These are phyloP conservation scores for Tuber calosporum DNA, from an alignment of 495 filamentous ascomycete genomes.

Conservation along the genomic window DNA sequence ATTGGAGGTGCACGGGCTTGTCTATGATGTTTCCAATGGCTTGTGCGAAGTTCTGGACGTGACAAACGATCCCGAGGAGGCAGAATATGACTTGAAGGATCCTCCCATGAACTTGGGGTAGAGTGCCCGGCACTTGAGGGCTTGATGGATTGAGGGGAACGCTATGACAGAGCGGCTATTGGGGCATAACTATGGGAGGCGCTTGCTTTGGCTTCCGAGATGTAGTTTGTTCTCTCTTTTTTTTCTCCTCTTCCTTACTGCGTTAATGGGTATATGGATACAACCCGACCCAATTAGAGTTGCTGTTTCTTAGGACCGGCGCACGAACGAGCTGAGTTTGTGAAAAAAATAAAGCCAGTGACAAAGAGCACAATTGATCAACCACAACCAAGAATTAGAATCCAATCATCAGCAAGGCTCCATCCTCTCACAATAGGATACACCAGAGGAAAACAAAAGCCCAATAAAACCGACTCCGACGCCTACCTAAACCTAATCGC, in stretches of 20 bases:
- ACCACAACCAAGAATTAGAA: not conserved
- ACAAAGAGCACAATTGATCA: not conserved
- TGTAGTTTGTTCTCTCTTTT: not conserved
- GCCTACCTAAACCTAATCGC: not conserved
- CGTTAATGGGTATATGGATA: not conserved
- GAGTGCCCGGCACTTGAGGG: not conserved
- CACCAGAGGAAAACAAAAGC: not conserved
- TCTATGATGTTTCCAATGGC: slow-evolving; percentile 35
- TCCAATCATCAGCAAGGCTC: not conserved
- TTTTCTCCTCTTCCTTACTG: not conserved
- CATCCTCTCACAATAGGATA: not conserved
- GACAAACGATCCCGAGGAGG: slow-evolving; percentile 24
- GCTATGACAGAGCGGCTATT: not conserved
- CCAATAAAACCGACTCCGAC: not conserved
- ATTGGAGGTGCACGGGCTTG: slow-evolving; percentile 61
- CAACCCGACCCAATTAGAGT: not conserved
- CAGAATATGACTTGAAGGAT: slow-evolving; percentile 25
- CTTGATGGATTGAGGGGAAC: not conserved
- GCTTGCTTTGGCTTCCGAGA: not conserved
- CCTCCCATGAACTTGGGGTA: not conserved
- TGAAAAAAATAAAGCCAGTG: not conserved
- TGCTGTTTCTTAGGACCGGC: not conserved
- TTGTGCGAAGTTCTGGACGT: slow-evolving; percentile 24
- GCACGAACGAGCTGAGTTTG: not conserved
- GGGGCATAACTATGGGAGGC: not conserved